These are phyloP conservation scores for Puccinia polysora DNA, from an alignment of 1,284 basidiomycete genomes.

Conservation along the genomic window DNA sequence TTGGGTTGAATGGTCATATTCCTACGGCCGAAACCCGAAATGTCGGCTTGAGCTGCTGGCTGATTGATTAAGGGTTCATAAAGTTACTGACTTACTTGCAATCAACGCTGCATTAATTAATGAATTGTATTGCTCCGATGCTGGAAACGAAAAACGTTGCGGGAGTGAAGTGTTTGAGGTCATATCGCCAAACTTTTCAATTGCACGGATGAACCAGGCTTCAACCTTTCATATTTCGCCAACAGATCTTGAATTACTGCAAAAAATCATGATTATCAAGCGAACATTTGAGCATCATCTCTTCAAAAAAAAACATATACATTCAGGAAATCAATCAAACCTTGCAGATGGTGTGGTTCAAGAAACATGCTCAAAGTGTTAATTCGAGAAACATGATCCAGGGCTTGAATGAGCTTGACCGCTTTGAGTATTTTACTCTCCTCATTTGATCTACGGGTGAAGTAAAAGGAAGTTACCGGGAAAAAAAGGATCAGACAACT, in stretches of 20 bases:
- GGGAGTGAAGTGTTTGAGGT: too few species aligned
- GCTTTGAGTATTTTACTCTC: neutral
- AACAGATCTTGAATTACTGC: constrained; percentile 14
- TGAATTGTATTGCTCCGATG: too few species aligned
- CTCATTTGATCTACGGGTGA: constrained; percentile 11
- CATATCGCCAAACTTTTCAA: constrained; percentile 21
- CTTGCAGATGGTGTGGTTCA: neutral
- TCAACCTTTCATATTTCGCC: neutral
- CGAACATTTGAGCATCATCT: neutral
- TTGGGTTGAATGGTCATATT: too few species aligned
- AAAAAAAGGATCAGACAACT: neutral
- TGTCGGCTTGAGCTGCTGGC: too few species aligned
- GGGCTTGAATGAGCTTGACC: neutral
- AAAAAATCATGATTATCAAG: neutral
- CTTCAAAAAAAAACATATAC: neutral
- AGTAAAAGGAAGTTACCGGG: neutral
- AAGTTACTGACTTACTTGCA: too few species aligned
- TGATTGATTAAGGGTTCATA: too few species aligned
- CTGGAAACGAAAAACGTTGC: too few species aligned
- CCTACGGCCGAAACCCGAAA: too few species aligned
- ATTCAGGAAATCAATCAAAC: neutral
- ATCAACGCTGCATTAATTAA: too few species aligned
- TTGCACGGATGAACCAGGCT: neutral
- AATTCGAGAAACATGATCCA: constrained; percentile 20
- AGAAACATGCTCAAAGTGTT: constrained; percentile 24